phyloP scores from a whole-genome alignment of 2,329 filamentous ascomycete genomes.

The Fusarium sp. region DNA sequence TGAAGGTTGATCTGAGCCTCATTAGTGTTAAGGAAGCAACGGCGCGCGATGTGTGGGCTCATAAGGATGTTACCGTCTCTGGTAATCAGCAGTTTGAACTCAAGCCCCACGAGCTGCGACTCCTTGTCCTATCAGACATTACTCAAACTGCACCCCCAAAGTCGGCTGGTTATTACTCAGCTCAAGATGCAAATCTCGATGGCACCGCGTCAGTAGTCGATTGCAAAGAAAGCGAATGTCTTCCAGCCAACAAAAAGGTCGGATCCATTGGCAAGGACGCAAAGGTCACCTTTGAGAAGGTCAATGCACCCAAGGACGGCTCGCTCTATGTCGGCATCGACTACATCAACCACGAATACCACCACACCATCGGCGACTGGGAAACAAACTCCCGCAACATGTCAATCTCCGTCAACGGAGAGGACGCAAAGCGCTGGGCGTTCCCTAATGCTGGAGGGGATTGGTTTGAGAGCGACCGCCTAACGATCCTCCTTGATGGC shows the following conservation, averaged over 20 bases:
- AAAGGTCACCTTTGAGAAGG: conserved; percentile 54
- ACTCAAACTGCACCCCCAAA: conserved; percentile 38
- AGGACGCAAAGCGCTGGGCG: conserved; percentile 59
- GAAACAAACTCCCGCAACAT: conserved; percentile 65
- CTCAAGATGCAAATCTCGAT: conserved; percentile 52
- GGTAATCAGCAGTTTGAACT: conserved; percentile 53
- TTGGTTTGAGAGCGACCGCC: conserved; percentile 63
- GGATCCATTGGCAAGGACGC: conserved; percentile 54
- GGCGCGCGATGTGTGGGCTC: conserved; percentile 58
- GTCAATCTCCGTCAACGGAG: conserved; percentile 63
- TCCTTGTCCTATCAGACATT: conserved; percentile 57
- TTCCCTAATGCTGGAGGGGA: conserved; percentile 64
- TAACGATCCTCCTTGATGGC: conserved; percentile 61
- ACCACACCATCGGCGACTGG: conserved; percentile 58
- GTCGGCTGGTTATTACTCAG: conserved; percentile 57
- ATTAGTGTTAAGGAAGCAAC: conserved; percentile 57
- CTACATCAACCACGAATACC: conserved; percentile 67
- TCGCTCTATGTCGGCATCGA: conserved; percentile 61
- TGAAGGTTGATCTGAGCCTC: conserved; percentile 58
- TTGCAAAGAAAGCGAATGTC: conserved; percentile 57
- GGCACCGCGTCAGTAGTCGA: conserved; percentile 53
- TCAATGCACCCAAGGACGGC: conserved; percentile 50
- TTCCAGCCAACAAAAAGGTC: conserved; percentile 60
- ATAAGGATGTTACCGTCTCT: conserved; percentile 52
- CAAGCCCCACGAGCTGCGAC: conserved; percentile 56